phyloP scores from a whole-genome alignment of 192 early-diverging fungal species.

The Coemansia sp. region DNA sequence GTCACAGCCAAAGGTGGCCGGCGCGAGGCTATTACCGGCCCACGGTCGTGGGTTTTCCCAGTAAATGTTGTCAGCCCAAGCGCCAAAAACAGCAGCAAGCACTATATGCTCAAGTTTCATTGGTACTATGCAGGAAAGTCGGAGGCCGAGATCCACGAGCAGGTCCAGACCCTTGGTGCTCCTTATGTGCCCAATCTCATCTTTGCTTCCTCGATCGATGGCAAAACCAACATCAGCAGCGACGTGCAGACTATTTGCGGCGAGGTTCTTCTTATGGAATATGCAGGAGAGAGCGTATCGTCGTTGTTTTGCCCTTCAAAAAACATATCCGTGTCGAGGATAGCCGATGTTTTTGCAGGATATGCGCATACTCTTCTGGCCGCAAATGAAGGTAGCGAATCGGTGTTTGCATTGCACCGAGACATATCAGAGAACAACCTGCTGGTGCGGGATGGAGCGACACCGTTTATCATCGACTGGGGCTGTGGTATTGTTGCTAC shows the following conservation, averaged over 20 bases:
- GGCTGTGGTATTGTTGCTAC: background rate
- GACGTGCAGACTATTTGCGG: background rate
- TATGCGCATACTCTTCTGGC: conserved; percentile 8
- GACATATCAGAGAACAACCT: conserved; percentile 7
- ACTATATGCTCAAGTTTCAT: conserved; percentile 3
- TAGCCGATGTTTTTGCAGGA: conserved; percentile 7
- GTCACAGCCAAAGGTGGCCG: background rate
- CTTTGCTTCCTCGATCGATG: background rate
- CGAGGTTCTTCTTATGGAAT: conserved; percentile 4
- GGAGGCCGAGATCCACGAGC: background rate
- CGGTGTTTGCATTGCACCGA: conserved; percentile 2
- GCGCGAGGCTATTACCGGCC: background rate
- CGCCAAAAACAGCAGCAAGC: background rate
- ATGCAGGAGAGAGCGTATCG: background rate
- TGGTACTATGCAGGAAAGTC: background rate
- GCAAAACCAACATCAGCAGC: background rate
- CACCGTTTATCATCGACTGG: conserved; percentile 6
- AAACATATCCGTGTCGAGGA: background rate
- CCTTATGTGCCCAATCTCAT: conserved; percentile 6
- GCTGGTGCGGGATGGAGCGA: background rate
- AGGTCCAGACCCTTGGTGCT: background rate
- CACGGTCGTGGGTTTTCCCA: background rate
- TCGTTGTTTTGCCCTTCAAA: background rate
- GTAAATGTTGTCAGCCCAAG: background rate
- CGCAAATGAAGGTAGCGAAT: background rate